Evolutionary conservation across 2,329 filamentous ascomycete species (phyloP), one percentile per base, ranked within the genome.

Genomic region (Alternaria sp.): DNA sequence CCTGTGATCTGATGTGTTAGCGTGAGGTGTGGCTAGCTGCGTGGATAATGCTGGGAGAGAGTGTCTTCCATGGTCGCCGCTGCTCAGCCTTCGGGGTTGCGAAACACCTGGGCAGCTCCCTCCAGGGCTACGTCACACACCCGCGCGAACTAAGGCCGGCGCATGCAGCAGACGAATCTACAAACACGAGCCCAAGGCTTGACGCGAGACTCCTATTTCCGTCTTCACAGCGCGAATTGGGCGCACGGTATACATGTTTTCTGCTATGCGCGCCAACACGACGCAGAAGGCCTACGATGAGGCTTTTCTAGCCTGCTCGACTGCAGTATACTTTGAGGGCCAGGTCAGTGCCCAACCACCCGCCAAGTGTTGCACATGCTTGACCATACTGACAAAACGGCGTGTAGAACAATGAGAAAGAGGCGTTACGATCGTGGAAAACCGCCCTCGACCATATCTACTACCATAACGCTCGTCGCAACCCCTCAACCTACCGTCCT

Each of bases 261-360:
- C 48, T 41, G 64, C 59, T 36, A 86, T 85, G 81, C 83, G 84
- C 75, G 82, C 83, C 78, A 89, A 88, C 75, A 89, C 89, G 64
- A 88, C 97, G 79, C 94, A 98, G 82, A 97, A 97, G 86, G 97
- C 93, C 57, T 98, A 98, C 82, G 94, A 98, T 82, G 93, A 98
- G 80, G 94, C 92, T 80, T 97, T 97, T 81, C 82, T 97, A 71
- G 93, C 91, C 76, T 97, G 94, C 81, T 97, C 94, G 14, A 98
- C 94, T 2, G 94, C 94, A 40, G 92, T 97, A 54, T 97, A 97
- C 81, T 97, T 97, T 79, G 95, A 99, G 82, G 89, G 90, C 77
- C 91, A 96, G 87, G 93, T 96, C 32, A 54, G 81, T 67, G 68
- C 51, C 60, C 52, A 51, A 41, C 57, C 46, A 46, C 49, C n/a